Evolutionary conservation across 768 basidiomycete species (phyloP), one percentile per base, ranked within the genome.

Genomic region (Pleurotus ostreatus): DNA sequence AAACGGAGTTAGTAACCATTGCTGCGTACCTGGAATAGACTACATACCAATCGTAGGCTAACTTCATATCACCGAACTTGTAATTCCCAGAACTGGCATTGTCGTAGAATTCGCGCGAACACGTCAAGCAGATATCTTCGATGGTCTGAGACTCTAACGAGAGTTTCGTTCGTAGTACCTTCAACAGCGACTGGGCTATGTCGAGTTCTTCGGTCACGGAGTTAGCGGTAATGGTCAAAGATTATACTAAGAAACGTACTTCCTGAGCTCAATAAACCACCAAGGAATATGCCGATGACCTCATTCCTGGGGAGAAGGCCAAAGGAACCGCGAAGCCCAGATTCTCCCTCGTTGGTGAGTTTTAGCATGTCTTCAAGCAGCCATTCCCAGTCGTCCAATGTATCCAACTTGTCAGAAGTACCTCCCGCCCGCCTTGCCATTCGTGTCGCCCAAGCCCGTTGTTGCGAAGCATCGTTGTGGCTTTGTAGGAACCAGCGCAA

Each of bases 11-110:
- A 37, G 25, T 39, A 39, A 49, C 51, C 30, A 34, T 46, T 26
- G 30, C 7, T 48, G 16, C 57, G 22, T 9, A 60, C 64, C 59
- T 44, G 25, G 4, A n/a, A 56, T 15, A 9, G 20, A 18, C 43
- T 11, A 25, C 65, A 59, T 68, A 97, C 96, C 97, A 98, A 56
- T 96, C 92, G 69, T 95, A 95, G 1, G 97, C 97, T 48, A 93
- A 76, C 68, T 94, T 96, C 95, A 99, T 98, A 51, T 96, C 93
- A 3, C 96, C 95, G 38, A 82, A 78, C 62, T 92, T 91, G 66
- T 94, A 88, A 64, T 98, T 99, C 4, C 94, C 97, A 0, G 86
- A 89, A 60, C 80, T 85, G 2, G 97, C 90, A 63, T 98, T 98
- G 66, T 98, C 94, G 69, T 98, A 99, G 59, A 97, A 85, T 72